Percentiles rank a stretch among this genome's conserved stretches.
phyloP scores from a whole-genome alignment of 2,329 filamentous ascomycete species.

The Cadophora luteo-olivacea region DNA sequence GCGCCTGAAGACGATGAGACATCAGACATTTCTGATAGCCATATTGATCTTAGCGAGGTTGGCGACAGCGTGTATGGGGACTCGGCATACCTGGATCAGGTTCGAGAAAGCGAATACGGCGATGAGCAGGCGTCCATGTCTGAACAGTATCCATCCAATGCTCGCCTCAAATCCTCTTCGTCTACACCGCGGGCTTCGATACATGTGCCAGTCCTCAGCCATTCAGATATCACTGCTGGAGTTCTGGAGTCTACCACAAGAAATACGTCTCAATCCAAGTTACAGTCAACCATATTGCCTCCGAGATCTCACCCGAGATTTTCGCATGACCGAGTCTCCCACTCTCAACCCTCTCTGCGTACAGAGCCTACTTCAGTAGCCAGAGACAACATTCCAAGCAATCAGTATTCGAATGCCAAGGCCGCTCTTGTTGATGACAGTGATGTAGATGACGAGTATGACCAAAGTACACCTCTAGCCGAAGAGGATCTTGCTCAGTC shows the following conservation, averaged over 20 bases:
- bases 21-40: conserved; percentile 36
- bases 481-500: conserved; percentile 66
- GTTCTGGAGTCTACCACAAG: neutral
- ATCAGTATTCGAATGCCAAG: neutral
- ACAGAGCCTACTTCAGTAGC: neutral
- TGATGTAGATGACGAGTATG: conserved; percentile 34
- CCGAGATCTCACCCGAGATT: conserved; percentile 35
- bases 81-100: conserved; percentile 43
- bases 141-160: conserved; percentile 11
- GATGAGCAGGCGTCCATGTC: conserved; percentile 34
- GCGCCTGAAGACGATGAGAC: conserved; percentile 42
- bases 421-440: conserved; percentile 17
- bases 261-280: conserved; percentile 22
- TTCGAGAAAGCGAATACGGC: conserved; percentile 42
- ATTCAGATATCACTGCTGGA: conserved; percentile 40
- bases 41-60: conserved; percentile 34
- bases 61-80: conserved; percentile 41
- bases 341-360: conserved; percentile 39
- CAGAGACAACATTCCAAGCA: neutral
- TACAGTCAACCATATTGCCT: conserved; percentile 41
- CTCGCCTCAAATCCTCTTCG: conserved; percentile 44
- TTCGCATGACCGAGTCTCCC: conserved; percentile 40
- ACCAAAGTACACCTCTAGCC: conserved; percentile 28
- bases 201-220: conserved; percentile 25
- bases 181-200: conserved; percentile 62